Evolutionary conservation across 1,284 basidiomycete species (phyloP), one percentile per base, ranked within the genome.

Genomic region (Tilletia caries): DNA sequence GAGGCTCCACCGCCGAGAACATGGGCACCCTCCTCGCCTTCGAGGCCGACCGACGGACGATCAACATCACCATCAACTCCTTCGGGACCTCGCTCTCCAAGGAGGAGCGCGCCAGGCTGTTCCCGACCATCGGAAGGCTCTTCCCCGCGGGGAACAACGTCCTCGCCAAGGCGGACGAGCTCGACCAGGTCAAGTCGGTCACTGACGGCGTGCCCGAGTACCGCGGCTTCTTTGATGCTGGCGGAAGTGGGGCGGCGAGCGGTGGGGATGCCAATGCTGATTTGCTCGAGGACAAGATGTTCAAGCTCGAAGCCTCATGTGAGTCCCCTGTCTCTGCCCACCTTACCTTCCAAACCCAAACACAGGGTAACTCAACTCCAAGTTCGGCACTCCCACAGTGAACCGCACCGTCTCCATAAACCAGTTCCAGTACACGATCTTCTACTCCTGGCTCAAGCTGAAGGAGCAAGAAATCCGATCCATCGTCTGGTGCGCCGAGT

Each of bases 61-160:
- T 98, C 84, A 98, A 98, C 86, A 98, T 98, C 84, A 97, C 96
- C 43, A 93, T 99, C 87, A 99, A 99, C 87, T 98, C 95, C 29
- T 96, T 98, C 84, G 91, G 91, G 75, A 98, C 96, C 12, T 92
- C 93, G 79, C 88, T 99, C 69, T 88, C 91, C 54, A 99, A 98
- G 84, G 95, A 98, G 82, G 91, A 94, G 80, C 91, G 96, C 43
- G 93, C 94, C n/a, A 90, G 91, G 75, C 88, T 99, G 54, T 98
- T 96, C 88, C 96, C 96, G 5, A 88, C 90, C 25, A 92, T 98
- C 70, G 96, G 96, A 13, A 89, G 91, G 69, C 88, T 99, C 64
- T 98, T 91, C 86, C 96, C 96, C 0, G 94, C 91, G 75, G 96
- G 96, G 65, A 98, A 98, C 86, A 95, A 96, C 79, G 88, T 89